Base-by-base conservation (phyloP, 805 yeast species). In the Saccharomycopsis capsularis region DNA sequence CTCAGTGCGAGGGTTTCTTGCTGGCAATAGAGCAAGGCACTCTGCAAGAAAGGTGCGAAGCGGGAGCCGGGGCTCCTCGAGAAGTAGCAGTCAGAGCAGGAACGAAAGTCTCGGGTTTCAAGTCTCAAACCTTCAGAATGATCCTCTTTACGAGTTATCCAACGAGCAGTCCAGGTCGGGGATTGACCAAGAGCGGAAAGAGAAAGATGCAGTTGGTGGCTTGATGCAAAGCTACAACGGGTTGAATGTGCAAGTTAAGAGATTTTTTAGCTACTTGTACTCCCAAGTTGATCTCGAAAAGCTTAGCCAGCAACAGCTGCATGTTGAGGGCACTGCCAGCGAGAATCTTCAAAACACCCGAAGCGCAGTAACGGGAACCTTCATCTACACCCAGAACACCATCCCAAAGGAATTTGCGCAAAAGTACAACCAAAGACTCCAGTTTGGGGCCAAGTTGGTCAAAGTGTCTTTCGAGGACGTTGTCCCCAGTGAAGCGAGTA, bases 381-480 rank as follows among this genome's bases (percentile, higher is more conserved):
- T 9, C 38, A 16, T 22, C 15, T 42, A 22, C 22, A 30, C 21
- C n/a, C 29, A 4, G 13, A 25, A 32, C 3, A 29, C 30, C 4
- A 34, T 42, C 13, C 35, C 27, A 30, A 19, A 32, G 2, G 7
- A 42, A 21, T 34, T 42, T n/a, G 22, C 19, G 19, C 37, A 29
- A 2, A 30, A 32, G 18, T 42, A 21, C 22, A 42, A 42, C 15
- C 23, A 35, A 29, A 30, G 45, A 32, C 23, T 30, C 4, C 23
- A 30, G 5, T 42, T 42, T 42, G 45, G 45, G 13, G 23, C 35
- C 16, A 42, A 40, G 3, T 21, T 47, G 24, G 51, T 38, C 7
- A 42, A 36, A 30, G 16, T 47, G 7, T 37, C 21, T 7, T 47
- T 47, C 37, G 51, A 42, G 22, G 29, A 42, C 9, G 16, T 47